These are phyloP conservation scores for Coccomyxa sp. DNA, from an alignment of 139 green algal genomes.

Conservation along the genomic window DNA sequence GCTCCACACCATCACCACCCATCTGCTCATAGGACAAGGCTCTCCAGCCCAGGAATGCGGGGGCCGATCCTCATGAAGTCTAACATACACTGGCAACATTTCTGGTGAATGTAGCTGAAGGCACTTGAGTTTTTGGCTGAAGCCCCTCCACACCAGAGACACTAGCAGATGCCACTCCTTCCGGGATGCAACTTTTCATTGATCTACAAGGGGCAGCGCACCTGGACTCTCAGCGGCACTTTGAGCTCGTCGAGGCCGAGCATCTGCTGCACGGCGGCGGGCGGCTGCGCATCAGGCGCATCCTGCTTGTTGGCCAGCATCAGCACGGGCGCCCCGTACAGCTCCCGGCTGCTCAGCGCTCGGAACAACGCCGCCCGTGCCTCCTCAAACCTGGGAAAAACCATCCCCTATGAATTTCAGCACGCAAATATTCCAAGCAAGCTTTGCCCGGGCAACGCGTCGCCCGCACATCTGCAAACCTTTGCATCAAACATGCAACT, in stretches of 20 bases:
- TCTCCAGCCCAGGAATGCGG: neutral
- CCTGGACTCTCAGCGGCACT: slow-evolving; percentile 12
- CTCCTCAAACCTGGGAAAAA: slow-evolving; percentile 48
- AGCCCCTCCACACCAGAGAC: neutral
- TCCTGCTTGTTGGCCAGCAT: slow-evolving; percentile 95
- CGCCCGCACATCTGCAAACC: too few species aligned
- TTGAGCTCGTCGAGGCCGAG: slow-evolving; percentile 47
- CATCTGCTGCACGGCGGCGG: slow-evolving; percentile 46
- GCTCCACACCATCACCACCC: neutral
- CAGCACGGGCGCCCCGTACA: slow-evolving; percentile 80
- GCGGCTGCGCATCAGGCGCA: slow-evolving; percentile 21
- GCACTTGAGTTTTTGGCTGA: neutral
- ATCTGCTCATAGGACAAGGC: neutral
- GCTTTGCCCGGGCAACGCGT: too few species aligned
- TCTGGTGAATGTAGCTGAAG: neutral
- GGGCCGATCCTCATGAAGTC: neutral
- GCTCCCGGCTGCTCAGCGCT: slow-evolving; percentile 62
- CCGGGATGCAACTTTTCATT: too few species aligned
- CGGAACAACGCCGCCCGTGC: slow-evolving; percentile 58
- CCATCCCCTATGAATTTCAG: neutral
- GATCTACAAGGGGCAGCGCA: too few species aligned
- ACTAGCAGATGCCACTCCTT: neutral
- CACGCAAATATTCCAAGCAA: too few species aligned
- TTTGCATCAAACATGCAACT: too few species aligned
- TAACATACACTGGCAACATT: neutral